Conservation (phyloP, 2,329 filamentous ascomycete species). For the Paecilomyces fulvus region DNA sequence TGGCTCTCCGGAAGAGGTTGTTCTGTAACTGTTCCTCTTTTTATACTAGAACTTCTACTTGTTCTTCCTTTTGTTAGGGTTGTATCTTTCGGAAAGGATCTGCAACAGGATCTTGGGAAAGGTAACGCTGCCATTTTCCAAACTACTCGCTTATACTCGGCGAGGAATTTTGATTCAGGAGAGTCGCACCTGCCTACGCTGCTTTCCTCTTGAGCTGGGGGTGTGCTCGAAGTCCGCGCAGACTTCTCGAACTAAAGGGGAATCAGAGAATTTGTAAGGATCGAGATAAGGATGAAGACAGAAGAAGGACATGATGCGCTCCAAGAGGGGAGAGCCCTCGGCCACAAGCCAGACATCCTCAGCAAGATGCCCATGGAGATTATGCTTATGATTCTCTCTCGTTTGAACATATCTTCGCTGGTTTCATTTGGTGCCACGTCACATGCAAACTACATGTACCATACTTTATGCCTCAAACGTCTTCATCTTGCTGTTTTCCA, state of each 20-base stretch:
- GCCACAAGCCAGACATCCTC: constrained; percentile 11
- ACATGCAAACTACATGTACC: constrained; percentile 17
- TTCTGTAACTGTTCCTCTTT: background rate
- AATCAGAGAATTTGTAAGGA: background rate
- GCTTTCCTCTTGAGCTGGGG: too few relatives aligned
- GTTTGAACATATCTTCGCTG: constrained; percentile 20
- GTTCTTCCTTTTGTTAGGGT: background rate
- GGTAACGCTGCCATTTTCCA: background rate
- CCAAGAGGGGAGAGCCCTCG: background rate
- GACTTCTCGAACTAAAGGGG: background rate
- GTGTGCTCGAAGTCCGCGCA: background rate
- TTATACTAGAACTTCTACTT: background rate
- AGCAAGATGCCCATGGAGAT: constrained; percentile 22
- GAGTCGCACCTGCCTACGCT: background rate
- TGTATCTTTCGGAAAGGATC: background rate
- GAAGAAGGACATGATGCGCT: background rate
- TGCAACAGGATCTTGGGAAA: background rate
- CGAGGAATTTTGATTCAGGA: background rate
- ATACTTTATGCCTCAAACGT: constrained; percentile 18
- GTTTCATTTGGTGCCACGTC: constrained; percentile 25
- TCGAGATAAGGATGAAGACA: background rate
- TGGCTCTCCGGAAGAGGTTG: background rate
- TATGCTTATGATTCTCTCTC: constrained; percentile 21
- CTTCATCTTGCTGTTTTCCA: constrained; percentile 26
- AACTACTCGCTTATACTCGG: background rate